Base-by-base conservation (phyloP, 225 moss, liverwort and hornwort species). In the Bryum argenteum region DNA sequence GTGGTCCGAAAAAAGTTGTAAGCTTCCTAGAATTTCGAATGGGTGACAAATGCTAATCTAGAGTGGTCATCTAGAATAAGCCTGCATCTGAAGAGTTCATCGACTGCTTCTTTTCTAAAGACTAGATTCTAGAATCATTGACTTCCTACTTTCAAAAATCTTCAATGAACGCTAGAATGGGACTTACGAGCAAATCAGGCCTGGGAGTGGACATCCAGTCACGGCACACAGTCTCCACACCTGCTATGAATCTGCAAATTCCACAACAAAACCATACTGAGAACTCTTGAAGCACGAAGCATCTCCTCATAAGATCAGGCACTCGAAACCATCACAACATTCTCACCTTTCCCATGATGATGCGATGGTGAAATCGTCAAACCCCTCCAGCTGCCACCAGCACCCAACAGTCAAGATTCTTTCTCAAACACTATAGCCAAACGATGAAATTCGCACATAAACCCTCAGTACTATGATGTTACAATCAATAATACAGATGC, bases 331-430 rank as follows among this genome's bases (percentile, higher is more conserved):
- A 59, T 55, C 58, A 51, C 18, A 5, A 74, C 75, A 76, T 48
- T 48, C 33, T 33, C 73, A 97, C 97, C 91, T 98, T 84, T 98
- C 97, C 97, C 97, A 98, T 22, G 94, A 88, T 7, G 97, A 98
- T n/a, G 94, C 97, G 54, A 98, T 92, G 15, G 97, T 98, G 77
- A 91, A 98, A 83, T 98, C 97, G 58, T 98, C 97, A 73, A 98
- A 98, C 58, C 97, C 97, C 65, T 92, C 92, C 78, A 98, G 77
- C 94, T 97, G 92, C 80, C 61, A 70, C 21, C 51, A 66, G 43
- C 56, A 54, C 33, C 16, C 14, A 51, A 58, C 37, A 24, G 38
- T 23, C 63, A 9, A 4, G 19, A 61, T 47, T 6, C 33, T n/a
- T n/a, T 33, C 33, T 6, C 33, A 4, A 3, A 33, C 33, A 33